Percentiles rank a stretch among this genome's conserved stretches.
phyloP scores from a whole-genome alignment of 148 eudicot species.

The Rhododendron simsii region DNA sequence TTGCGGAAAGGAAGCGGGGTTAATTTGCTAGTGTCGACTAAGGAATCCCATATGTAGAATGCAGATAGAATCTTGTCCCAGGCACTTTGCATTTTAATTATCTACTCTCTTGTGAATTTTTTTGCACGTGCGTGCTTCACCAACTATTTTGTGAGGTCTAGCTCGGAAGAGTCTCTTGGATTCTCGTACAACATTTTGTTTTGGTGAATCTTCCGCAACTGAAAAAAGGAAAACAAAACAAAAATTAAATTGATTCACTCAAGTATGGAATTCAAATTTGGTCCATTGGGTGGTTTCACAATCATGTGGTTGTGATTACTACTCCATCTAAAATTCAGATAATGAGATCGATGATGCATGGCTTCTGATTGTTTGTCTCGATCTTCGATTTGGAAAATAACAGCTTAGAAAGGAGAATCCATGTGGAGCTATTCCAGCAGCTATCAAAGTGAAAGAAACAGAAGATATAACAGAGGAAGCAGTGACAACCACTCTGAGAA shows the following conservation, averaged over 20 bases:
- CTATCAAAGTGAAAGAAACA: slow-evolving; percentile 23
- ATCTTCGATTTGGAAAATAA: not conserved
- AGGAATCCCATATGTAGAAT: not conserved
- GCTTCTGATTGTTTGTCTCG: not conserved
- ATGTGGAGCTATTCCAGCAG: slow-evolving; percentile 2
- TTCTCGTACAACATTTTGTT: too few relatives aligned
- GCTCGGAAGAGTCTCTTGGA: not conserved
- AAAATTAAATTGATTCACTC: not conserved
- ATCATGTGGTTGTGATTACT: not conserved
- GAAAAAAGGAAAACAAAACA: not conserved
- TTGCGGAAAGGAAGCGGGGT: not conserved
- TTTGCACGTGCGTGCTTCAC: too few relatives aligned
- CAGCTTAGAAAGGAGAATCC: slow-evolving; percentile 43
- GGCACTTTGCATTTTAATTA: too few relatives aligned
- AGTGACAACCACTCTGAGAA: slow-evolving; percentile 33
- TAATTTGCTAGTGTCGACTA: not conserved
- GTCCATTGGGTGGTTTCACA: not conserved
- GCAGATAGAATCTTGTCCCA: not conserved
- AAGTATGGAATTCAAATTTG: not conserved
- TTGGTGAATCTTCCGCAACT: not conserved
- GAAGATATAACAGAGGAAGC: slow-evolving; percentile 31
- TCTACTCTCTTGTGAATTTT: not conserved
- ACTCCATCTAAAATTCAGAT: not conserved
- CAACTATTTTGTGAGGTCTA: too few relatives aligned
- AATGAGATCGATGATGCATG: not conserved